Base-by-base conservation (phyloP, 768 basidiomycete genomes). In the Auriscalpium orientale region DNA sequence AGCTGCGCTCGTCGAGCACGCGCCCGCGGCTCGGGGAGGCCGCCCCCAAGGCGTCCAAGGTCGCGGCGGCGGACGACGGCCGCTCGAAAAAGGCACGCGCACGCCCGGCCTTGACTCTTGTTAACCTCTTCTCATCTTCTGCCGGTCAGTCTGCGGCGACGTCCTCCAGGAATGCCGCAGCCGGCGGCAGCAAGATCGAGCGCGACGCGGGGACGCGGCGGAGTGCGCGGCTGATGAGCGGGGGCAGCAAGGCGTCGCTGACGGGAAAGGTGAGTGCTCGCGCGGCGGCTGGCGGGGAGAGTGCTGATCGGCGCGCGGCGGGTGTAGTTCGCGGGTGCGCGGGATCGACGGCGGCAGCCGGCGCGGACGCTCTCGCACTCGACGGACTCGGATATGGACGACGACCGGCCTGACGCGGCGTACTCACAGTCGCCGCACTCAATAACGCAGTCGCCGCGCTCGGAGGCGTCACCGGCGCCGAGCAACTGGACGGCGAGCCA, bases 31-130 rank as follows among this genome's bases (percentile, higher is more conserved):
- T 62, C 47, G 61, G 60, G 59, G 62, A 64, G 48, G 45, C 58
- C 22, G 53, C 49, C 40, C 51, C 67, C 51, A 85, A 84, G 70
- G 70, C 79, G 61, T 77, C 75, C 67, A 89, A 86, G 77, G 70
- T 79, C 64, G 60, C 61, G 43, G 56, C 60, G 57, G 65, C 62
- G 60, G 64, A 65, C 65, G 85, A 85, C 73, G 84, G 87, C 71
- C 80, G 83, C 70, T 75, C 79, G 79, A 89, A 88, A 87, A 90
- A 91, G 88, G 89, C 84, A 88, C 83, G 87, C 84, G 83, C 82
- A 79, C 86, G 84, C 83, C 84, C 84, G 85, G 85, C 83, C 79
- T 79, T 87, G 80, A 84, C 81, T 76, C 82, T 86, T 85, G 79
- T 83, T 87, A 87, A 87, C 76, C 78, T 86, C 78, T 86, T 87